phyloP scores from a whole-genome alignment of 2,329 filamentous ascomycete genomes.

The Epicoccum nigrum region DNA sequence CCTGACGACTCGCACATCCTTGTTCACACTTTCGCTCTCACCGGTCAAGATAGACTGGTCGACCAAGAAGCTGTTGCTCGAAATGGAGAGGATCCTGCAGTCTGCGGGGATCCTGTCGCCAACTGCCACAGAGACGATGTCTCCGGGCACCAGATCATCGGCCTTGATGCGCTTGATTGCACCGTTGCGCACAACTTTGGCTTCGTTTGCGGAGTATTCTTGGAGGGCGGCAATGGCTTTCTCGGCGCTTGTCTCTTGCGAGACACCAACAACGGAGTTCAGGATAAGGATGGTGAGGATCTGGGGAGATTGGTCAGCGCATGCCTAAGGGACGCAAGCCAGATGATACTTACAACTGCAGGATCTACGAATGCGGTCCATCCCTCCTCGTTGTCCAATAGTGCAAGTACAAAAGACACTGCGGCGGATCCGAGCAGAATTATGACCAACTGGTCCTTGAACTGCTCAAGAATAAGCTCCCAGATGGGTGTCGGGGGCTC shows the following conservation, averaged over 20 bases:
- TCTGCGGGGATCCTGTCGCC: conserved; percentile 95
- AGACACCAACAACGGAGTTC: conserved; percentile 96
- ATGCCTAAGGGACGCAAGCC: background rate
- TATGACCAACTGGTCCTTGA: conserved; percentile 97
- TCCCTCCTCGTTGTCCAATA: conserved; percentile 91
- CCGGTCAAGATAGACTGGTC: conserved; percentile 97
- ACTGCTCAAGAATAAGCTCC: conserved; percentile 97
- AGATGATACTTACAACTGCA: conserved; percentile 73
- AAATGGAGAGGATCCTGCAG: conserved; percentile 85
- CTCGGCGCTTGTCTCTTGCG: conserved; percentile 97
- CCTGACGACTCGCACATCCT: conserved; percentile 72
- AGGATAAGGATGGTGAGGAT: conserved; percentile 96
- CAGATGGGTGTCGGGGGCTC: conserved; percentile 95
- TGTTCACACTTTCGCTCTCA: conserved; percentile 95
- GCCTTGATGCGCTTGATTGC: conserved; percentile 83
- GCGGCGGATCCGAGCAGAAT: conserved; percentile 92
- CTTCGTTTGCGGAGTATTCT: conserved; percentile 98
- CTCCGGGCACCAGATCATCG: conserved; percentile 95
- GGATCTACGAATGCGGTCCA: conserved; percentile 99
- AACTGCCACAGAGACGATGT: conserved; percentile 85
- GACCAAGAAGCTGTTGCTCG: conserved; percentile 96
- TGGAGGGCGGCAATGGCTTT: conserved; percentile 98
- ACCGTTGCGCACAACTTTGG: conserved; percentile 88
- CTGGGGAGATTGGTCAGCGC: conserved; percentile 53
- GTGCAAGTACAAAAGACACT: conserved; percentile 88